A percentile compares a stretch with the other conserved stretches of the same genome.
These are phyloP conservation scores for Sphaerulina musiva DNA, from an alignment of 2,329 filamentous ascomycete species.

Conservation along the genomic window DNA sequence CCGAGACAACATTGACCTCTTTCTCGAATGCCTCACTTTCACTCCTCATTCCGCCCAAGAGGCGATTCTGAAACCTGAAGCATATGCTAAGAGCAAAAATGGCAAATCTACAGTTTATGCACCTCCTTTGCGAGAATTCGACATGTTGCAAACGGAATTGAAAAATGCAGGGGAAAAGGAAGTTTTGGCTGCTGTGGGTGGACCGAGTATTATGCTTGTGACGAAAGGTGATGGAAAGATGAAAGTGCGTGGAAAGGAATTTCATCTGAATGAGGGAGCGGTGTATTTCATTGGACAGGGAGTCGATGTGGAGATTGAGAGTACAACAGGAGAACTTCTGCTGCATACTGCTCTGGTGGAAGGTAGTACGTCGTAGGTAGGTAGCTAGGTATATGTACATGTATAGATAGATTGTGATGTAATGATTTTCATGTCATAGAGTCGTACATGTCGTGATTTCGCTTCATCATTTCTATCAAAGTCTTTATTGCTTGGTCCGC, in stretches of 20 bases:
- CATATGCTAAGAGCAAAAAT: constrained; percentile 47
- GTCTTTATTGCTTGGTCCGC: too few relatives aligned
- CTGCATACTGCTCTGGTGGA: constrained; percentile 46
- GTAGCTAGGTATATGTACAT: not conserved
- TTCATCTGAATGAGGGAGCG: constrained; percentile 54
- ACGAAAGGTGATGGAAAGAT: constrained; percentile 54
- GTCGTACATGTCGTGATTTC: not conserved
- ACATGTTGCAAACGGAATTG: constrained; percentile 58
- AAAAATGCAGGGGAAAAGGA: constrained; percentile 52
- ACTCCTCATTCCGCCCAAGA: constrained; percentile 53
- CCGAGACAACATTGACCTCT: constrained; percentile 58
- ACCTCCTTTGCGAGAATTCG: constrained; percentile 66
- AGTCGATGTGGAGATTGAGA: constrained; percentile 43
- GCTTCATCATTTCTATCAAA: not conserved
- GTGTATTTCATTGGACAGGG: constrained; percentile 62
- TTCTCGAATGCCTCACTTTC: constrained; percentile 59
- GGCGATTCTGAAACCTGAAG: constrained; percentile 47
- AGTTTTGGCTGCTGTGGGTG: constrained; percentile 48
- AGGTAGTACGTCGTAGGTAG: constrained; percentile 18
- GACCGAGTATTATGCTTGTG: constrained; percentile 58
- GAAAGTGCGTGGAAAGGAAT: constrained; percentile 47
- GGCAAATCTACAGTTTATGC: constrained; percentile 59
- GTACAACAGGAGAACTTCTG: constrained; percentile 37
- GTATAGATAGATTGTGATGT: not conserved
- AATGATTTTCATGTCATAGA: not conserved